Base-by-base conservation (phyloP, 1,139 yeast species). In the Pichia sp. region DNA sequence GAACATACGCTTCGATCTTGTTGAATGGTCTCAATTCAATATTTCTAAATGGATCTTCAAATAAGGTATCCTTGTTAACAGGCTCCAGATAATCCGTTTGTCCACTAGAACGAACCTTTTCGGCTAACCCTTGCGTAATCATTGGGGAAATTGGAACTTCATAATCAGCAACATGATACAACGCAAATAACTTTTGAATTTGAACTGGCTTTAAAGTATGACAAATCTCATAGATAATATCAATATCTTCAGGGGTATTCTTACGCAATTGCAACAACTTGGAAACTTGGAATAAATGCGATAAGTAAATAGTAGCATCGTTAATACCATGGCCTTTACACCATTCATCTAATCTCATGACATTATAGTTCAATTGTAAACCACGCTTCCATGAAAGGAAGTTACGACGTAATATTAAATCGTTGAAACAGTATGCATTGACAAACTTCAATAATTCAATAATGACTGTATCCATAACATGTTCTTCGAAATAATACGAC, bases 301-400 rank as follows among this genome's bases (percentile, higher is more conserved):
- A 85, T 65, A 94, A 76, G 61, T 90, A 84, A 35, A 85, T 79
- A n/a, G 93, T 79, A 5, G 96, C 96, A 63, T 91, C 96, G 46
- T 88, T 85, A 57, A 94, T 81, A 51, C 87, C 95, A 67, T 93
- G 97, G 5, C 93, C 83, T 70, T 90, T 93, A 69, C 99, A 93
- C 99, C 99, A 94, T 71, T 94, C 99, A 67, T 91, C 98, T 59
- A 94, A 77, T 62, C 99, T 80, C 7, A 99, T 93, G 47, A 91
- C 94, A 67, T 94, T 94, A 71, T 94, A 94, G 66, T 91, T 93
- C 69, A 94, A 81, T 70, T 94, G 99, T 57, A 94, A 76, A 46
- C 99, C 99, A 64, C 99, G 84, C 73, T 93, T 93, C 99, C 99
- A 94, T 14, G 96, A 85, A 63, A 93, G 74, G 69, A 91, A 94